These are phyloP conservation scores for Solanum hybrid DNA, from an alignment of 305 asterid species.

Conservation along the genomic window DNA sequence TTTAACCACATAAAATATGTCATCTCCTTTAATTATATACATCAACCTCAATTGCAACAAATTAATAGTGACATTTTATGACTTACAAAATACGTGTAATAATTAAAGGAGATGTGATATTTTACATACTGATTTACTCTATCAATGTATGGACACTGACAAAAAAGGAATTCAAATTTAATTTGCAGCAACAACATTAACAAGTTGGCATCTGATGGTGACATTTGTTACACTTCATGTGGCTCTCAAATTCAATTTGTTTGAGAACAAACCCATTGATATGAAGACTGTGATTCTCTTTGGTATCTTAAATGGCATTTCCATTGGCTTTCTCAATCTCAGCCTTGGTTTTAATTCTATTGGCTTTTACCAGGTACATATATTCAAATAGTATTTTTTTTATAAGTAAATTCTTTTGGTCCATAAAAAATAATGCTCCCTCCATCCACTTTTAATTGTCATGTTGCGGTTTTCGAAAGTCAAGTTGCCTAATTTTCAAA, in stretches of 20 bases:
- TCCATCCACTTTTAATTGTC: neutral
- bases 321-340: conserved; percentile 86
- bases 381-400: neutral
- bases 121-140: neutral
- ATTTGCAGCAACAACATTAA: conserved; percentile 69
- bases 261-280: conserved; percentile 67
- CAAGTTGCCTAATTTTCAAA: too few relatives aligned
- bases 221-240: conserved; percentile 76
- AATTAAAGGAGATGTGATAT: neutral
- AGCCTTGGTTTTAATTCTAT: conserved; percentile 87
- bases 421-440: neutral
- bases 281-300: conserved; percentile 47
- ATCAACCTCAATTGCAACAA: neutral
- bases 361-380: conserved; percentile 71
- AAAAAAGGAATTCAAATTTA: neutral
- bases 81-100: neutral
- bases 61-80: neutral
- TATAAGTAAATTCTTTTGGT: neutral
- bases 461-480: too few relatives aligned
- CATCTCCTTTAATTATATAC: neutral
- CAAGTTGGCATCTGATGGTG: conserved; percentile 93
- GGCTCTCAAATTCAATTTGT: conserved; percentile 55
- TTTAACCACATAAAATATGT: neutral
- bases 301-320: conserved; percentile 68
- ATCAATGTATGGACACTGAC: neutral